Base-by-base conservation (phyloP, 2,329 filamentous ascomycete species). In the Dichotomopilus funicola region DNA sequence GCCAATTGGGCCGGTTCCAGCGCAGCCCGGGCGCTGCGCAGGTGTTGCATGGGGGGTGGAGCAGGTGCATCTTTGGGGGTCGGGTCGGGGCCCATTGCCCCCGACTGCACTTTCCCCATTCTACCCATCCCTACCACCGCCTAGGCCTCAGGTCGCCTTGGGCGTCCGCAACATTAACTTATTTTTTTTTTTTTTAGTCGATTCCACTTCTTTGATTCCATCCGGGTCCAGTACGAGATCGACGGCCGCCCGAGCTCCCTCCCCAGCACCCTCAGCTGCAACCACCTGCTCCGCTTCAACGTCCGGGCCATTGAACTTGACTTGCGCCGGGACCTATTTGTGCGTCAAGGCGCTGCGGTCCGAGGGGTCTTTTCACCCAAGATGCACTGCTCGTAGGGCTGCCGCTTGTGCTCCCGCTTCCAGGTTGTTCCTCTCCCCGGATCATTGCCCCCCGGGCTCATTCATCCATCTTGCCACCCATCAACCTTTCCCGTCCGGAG, bases 331-430 rank as follows among this genome's bases (percentile, higher is more conserved):
- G 41, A 48, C 44, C 42, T 33, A 33, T 41, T 19, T 42, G 12
- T 45, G 43, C 43, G 33, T 45, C 43, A 31, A 51, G 50, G 40
- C 44, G 47, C 49, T 38, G 44, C 31, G 31, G 48, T 44, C 35
- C 35, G 37, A 34, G 40, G 11, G 33, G 42, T 38, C 19, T 27
- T 27, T 34, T 40, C 27, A n/a, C 55, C 49, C 62, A 63, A 61
- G 51, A 63, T 64, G 61, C 58, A 54, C 54, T 59, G 60, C 62
- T 61, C 55, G 59, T 63, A 61, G 59, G 51, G 54, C 44, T 59
- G 57, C 53, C 54, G 57, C 54, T 44, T 59, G 53, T 13, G 13
- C 40, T 42, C 11, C 13, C 40, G 40, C 40, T 12, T 42, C 6
- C 40, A 42, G 40, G 40, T 13, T 13, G 11, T 13, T 7, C 54